Evolutionary conservation across 768 basidiomycete genomes (phyloP).

Genomic region (Phylloporus sp.): DNA sequence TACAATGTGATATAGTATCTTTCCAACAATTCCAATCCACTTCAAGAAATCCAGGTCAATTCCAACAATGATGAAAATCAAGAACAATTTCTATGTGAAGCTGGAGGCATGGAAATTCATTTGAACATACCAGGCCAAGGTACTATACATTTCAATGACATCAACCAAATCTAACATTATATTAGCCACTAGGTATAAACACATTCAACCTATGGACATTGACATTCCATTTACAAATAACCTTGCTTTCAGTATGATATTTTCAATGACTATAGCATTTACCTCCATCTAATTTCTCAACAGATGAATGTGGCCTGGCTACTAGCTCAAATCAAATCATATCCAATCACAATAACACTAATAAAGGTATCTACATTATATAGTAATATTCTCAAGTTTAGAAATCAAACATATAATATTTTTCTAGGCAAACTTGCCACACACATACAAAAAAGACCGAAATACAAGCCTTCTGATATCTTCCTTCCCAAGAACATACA

Average conservation of each 20-base stretch:
- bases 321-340: neutral
- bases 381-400: neutral
- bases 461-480: neutral
- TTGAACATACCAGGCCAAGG: neutral
- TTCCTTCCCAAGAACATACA: neutral
- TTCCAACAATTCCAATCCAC: neutral
- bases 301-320: neutral
- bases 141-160: neutral
- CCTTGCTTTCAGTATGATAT: neutral
- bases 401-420: neutral
- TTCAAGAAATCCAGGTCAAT: neutral
- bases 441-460: neutral
- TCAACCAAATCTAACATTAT: neutral
- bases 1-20: neutral
- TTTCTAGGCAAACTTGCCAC: neutral
- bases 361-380: neutral
- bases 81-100: neutral
- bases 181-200: neutral
- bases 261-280: neutral
- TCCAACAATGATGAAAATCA: neutral
- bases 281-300: neutral
- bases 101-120: neutral
- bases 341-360: too few relatives aligned
- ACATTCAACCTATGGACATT: too few relatives aligned
- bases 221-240: too few relatives aligned